Evolutionary conservation across 768 basidiomycete species (phyloP).

Genomic region (Amanita jacksonii): DNA sequence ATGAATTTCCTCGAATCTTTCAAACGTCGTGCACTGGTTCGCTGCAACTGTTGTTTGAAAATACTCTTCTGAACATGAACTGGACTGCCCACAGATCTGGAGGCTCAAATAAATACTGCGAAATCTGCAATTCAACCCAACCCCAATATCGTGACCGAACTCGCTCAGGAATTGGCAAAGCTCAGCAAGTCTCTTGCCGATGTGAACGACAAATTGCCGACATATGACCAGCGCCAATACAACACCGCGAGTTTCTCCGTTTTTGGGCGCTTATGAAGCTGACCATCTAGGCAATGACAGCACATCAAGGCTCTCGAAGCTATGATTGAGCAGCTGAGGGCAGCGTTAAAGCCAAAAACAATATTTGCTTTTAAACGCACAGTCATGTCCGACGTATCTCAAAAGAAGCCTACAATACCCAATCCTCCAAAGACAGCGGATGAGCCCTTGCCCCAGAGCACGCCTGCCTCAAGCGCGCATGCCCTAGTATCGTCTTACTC

Average conservation of each 20-base stretch:
- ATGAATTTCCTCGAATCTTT: slow-evolving; percentile 41
- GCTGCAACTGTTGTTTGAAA: slow-evolving; percentile 17
- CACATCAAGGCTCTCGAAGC: slow-evolving; percentile 58
- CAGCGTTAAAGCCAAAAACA: slow-evolving; percentile 34
- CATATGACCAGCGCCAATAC: slow-evolving; percentile 67
- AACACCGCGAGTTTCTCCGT: slow-evolving; percentile 42
- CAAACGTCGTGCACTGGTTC: slow-evolving; percentile 42
- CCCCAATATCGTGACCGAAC: slow-evolving; percentile 27
- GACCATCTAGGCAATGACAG: slow-evolving; percentile 26
- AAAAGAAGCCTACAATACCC: no score
- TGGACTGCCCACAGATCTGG: slow-evolving; percentile 31
- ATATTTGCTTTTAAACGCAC: slow-evolving; percentile 62
- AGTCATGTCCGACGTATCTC: slow-evolving; percentile 7
- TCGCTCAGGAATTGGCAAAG: slow-evolving; percentile 44
- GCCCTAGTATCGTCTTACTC: slow-evolving; percentile 36
- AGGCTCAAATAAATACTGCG: slow-evolving; percentile 33
- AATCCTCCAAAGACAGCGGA: not conserved
- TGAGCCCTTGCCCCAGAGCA: not conserved
- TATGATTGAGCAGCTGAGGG: slow-evolving; percentile 40
- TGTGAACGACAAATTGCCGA: slow-evolving; percentile 54
- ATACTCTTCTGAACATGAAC: slow-evolving; percentile 1
- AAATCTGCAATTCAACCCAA: slow-evolving; percentile 21
- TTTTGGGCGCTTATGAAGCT: not conserved
- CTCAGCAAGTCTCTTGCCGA: slow-evolving; percentile 54
- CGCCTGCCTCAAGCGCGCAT: slow-evolving; percentile 11